Evolutionary conservation across 805 yeast genomes (phyloP), one percentile per base, ranked within the genome.

Genomic region (Kodamaea lidongshanica): DNA sequence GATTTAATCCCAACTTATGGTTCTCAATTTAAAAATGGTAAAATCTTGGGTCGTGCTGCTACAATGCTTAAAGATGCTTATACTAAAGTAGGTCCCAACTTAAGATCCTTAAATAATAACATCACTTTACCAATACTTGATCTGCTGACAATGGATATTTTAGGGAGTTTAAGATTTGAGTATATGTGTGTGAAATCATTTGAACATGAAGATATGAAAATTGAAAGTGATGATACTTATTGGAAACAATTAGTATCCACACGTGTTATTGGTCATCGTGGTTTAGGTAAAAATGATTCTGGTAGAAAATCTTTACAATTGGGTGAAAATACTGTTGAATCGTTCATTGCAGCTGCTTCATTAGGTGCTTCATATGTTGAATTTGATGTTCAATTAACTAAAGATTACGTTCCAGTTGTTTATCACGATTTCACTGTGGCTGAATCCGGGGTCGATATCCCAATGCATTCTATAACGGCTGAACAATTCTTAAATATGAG

Each of bases 321-420:
- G 37, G 97, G 97, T 23, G 97, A 89, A 48, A 89, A 89, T 53
- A 89, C 97, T 0, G 81, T 89, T 12, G 96, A 89, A 46, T 83
- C 95, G 0, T 89, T 89, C 46, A 82, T 89, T 50, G 94, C 95
- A 8, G 97, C 97, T 0, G 95, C 96, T 0, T 86, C 94, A 2
- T 63, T 89, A 41, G 97, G 97, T 23, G 97, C 97, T 1, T 80
- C 94, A 3, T 89, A 89, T 48, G 96, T 89, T 30, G 97, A 89
- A 57, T 89, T 89, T 52, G 97, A 89, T 56, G 97, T 89, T 26
- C 97, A 89, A 52, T 64, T 89, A 43, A 89, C 97, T 10, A 86
- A 87, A 50, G 97, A 89, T 54, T 67, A 67, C 41, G 77, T 85
- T 7, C 96, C 97, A 3, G 97, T 89, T 5, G 82, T 89, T 16